Conservation (phyloP, 1,284 basidiomycete genomes). For the Exsudoporus floridanus region DNA sequence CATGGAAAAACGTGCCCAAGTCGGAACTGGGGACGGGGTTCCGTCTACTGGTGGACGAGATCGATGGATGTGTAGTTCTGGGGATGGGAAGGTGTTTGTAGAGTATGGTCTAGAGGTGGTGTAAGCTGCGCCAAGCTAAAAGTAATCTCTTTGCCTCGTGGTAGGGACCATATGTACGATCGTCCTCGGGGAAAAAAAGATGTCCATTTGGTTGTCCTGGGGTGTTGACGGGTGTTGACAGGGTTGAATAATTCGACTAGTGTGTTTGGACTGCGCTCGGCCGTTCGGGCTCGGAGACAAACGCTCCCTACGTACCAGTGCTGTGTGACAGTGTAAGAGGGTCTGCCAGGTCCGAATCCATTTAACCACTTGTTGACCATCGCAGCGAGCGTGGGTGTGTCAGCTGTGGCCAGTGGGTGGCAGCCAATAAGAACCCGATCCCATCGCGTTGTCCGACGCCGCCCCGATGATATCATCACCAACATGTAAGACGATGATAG, state of each 20-base stretch:
- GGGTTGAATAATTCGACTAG: too few relatives aligned
- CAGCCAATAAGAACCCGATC: too few relatives aligned
- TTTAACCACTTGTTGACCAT: neutral
- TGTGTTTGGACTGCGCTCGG: neutral
- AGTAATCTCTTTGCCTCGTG: neutral
- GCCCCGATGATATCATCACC: conserved; percentile 8
- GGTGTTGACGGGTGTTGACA: neutral
- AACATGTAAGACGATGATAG: conserved; percentile 6
- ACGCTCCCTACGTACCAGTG: neutral
- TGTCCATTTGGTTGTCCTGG: neutral
- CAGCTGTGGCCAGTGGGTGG: too few relatives aligned
- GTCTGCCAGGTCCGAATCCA: neutral
- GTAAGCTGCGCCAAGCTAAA: neutral
- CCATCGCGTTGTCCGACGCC: conserved; percentile 6
- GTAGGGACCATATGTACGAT: neutral
- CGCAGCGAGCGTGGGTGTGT: neutral
- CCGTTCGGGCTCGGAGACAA: neutral
- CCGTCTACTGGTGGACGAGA: neutral
- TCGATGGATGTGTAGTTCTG: neutral
- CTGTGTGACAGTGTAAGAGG: too few relatives aligned
- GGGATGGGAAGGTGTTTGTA: neutral
- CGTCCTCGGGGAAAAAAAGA: neutral
- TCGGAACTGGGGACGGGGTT: neutral
- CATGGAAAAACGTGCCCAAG: neutral
- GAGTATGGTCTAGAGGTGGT: too few relatives aligned